Evolutionary conservation across 768 basidiomycete species (phyloP), one percentile per base, ranked within the genome.

Genomic region (Tricholoma furcatifolium): DNA sequence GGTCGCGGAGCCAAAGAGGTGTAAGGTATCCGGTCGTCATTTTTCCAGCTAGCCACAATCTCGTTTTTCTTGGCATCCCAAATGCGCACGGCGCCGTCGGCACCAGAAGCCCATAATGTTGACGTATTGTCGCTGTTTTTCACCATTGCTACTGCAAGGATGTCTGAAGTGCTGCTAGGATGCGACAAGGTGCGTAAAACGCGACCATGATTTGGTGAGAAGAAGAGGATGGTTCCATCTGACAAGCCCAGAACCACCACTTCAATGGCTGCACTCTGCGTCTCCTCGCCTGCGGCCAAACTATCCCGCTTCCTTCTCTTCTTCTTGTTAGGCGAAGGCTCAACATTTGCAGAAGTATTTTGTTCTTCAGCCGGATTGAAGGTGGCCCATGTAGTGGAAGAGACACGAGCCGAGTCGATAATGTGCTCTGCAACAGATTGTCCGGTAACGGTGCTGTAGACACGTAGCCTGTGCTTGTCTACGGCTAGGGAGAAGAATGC

Each of bases 391-490:
- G 70, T 66, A 21, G 85, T 63, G 50, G 78, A 65, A 35, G 81
- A 77, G 38, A 85, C 79, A 41, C 81, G 77, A 51, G 78, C 78
- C 21, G 73, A 72, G 32, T 84, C 80, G 17, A 85, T 62, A 15
- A 75, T 73, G 67, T 83, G 70, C 65, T 88, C 85, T 4, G 83
- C 78, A 18, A 81, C 66, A 30, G 81, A 75, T 56, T 78, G 75
- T 34, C 75, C 77, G n/a, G 81, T 74, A 7, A 72, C 58, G 8
- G 82, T 79, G 63, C 85, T 77, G 65, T 84, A 85, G 35, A 87
- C 73, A 60, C 84, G 83, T 51, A 87, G 68, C 41, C 84, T 78
- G 63, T 88, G 85, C 66, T 85, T 88, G 75, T 88, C 85, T 47
- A 88, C 75, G 2, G 85, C 78, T 20, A 87, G 75, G 9, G 84